Evolutionary conservation across 2,329 filamentous ascomycete species (phyloP).

Genomic region (Aureobasidium sp.): DNA sequence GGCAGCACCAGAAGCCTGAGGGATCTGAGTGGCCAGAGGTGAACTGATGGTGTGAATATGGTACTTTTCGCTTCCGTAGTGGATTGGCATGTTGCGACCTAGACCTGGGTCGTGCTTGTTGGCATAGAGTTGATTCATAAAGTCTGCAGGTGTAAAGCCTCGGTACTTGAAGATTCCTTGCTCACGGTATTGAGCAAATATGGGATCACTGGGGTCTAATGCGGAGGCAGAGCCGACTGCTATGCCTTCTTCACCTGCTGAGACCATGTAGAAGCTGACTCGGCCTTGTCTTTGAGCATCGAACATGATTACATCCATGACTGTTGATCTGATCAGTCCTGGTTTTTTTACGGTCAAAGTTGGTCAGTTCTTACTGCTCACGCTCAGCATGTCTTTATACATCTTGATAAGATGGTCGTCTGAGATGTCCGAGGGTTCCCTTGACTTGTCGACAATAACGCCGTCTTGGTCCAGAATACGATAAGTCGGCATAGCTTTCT

Average conservation of each 20-base stretch:
- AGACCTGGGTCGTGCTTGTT: conserved; percentile 71
- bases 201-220: conserved; percentile 72
- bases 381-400: conserved; percentile 57
- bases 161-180: conserved; percentile 84
- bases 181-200: conserved; percentile 93
- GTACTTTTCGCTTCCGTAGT: conserved; percentile 78
- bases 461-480: conserved; percentile 87
- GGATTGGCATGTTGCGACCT: conserved; percentile 94
- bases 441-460: conserved; percentile 64
- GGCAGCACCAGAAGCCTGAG: conserved; percentile 77
- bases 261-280: conserved; percentile 94
- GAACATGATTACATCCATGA: conserved; percentile 98
- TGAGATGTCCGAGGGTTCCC: conserved; percentile 57
- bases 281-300: conserved; percentile 94
- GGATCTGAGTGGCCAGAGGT: conserved; percentile 79
- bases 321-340: conserved; percentile 32
- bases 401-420: conserved; percentile 52
- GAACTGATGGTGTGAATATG: conserved; percentile 88
- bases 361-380: not conserved
- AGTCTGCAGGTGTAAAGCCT: conserved; percentile 77
- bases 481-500: conserved; percentile 78
- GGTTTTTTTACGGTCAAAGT: not conserved
- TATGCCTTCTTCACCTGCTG: conserved; percentile 88
- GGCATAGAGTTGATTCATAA: conserved; percentile 92
- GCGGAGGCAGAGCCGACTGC: conserved; percentile 83